These are phyloP conservation scores for Penicillium corylophilum DNA, from an alignment of 2,329 filamentous ascomycete genomes.

Conservation along the genomic window DNA sequence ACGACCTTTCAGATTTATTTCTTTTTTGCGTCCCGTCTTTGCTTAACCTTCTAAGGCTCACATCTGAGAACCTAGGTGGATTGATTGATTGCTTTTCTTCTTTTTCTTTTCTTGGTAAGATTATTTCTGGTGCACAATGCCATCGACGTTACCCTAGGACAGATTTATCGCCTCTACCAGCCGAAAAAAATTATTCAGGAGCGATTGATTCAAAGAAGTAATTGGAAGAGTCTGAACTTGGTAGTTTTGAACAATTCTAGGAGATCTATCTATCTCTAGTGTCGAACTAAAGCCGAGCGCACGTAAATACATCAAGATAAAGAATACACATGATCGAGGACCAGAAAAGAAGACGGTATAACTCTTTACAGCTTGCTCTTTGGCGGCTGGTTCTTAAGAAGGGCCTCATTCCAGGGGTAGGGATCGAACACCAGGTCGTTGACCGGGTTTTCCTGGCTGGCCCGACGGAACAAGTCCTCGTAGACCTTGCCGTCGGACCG, in stretches of 20 bases:
- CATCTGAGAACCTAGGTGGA: too few species aligned
- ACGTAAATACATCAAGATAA: conserved; percentile 8
- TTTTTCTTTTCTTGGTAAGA: background rate
- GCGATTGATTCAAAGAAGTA: too few species aligned
- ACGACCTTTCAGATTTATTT: background rate
- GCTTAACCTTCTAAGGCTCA: too few species aligned
- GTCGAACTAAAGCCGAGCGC: conserved; percentile 1
- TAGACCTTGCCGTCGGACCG: conserved; percentile 73
- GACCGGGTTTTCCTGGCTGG: conserved; percentile 69
- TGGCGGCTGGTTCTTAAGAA: conserved; percentile 57
- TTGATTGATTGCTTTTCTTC: too few species aligned
- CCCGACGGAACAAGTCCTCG: conserved; percentile 72
- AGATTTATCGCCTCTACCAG: background rate
- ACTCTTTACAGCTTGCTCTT: conserved; percentile 39
- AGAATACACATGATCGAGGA: conserved; percentile 5
- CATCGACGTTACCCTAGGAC: background rate
- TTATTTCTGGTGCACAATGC: too few species aligned
- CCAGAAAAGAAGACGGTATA: conserved; percentile 9
- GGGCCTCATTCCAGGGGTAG: conserved; percentile 61
- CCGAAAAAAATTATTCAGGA: too few species aligned
- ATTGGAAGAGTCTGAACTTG: too few species aligned
- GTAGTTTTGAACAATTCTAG: background rate
- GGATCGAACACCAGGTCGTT: conserved; percentile 72
- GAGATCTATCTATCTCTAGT: conserved; percentile 6
- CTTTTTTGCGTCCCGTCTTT: too few species aligned